Conservation (phyloP, 495 filamentous ascomycete genomes). For the Acidomyces sp. region DNA sequence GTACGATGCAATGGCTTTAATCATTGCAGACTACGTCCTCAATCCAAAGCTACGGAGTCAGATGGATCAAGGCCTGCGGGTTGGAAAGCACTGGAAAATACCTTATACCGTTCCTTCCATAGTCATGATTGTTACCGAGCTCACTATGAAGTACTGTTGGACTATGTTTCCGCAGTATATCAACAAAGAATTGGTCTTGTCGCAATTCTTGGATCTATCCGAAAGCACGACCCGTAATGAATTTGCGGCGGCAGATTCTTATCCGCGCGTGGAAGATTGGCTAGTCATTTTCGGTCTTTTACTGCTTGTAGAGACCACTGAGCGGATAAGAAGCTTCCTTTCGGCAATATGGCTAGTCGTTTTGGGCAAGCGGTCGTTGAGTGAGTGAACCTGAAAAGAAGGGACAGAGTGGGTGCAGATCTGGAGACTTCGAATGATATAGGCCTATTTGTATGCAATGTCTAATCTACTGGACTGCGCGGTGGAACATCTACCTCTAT, state of each 20-base stretch:
- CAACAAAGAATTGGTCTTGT: neutral
- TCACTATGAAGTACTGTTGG: conserved; percentile 1
- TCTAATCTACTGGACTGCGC: no score
- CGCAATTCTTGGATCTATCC: neutral
- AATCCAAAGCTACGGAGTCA: neutral
- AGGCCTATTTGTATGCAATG: no score
- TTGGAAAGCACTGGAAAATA: neutral
- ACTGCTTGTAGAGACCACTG: neutral
- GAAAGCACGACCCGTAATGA: neutral
- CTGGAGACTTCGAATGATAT: no score
- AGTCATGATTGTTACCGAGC: neutral
- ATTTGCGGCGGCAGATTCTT: neutral
- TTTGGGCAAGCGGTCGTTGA: neutral
- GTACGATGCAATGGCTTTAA: neutral
- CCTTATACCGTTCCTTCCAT: neutral
- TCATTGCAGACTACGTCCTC: neutral
- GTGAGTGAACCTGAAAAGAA: no score
- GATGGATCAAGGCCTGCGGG: neutral
- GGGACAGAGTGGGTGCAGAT: no score
- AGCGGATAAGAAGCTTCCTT: neutral
- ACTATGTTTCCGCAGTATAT: neutral
- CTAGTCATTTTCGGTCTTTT: neutral
- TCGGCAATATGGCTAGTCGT: neutral
- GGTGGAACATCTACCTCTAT: no score
- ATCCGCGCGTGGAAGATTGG: conserved; percentile 1